Evolutionary conservation across 2,329 filamentous ascomycete species (phyloP).

Genomic region (Colletotrichum spinosum): DNA sequence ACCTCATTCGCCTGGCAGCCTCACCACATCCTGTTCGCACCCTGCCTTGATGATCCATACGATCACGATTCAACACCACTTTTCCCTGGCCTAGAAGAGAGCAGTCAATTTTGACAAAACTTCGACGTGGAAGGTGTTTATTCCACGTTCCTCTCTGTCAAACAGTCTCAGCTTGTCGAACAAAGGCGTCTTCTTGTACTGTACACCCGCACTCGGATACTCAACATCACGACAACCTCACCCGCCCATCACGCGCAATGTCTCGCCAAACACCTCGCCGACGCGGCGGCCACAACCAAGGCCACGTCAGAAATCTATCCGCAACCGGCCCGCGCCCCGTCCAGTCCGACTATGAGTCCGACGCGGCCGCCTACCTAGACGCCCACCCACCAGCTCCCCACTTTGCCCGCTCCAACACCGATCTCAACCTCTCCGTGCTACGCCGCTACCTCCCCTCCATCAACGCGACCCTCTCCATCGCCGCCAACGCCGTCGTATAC

Average conservation of each 20-base stretch:
- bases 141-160: too few species aligned
- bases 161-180: too few species aligned
- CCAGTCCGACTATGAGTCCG: constrained; percentile 74
- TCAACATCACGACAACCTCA: too few species aligned
- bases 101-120: too few species aligned
- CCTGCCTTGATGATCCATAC: too few species aligned
- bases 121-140: too few species aligned
- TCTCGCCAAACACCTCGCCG: constrained; percentile 57
- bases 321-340: constrained; percentile 46
- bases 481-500: constrained; percentile 89
- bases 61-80: constrained; percentile 15
- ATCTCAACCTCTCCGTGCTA: constrained; percentile 89
- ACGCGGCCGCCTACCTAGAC: constrained; percentile 64
- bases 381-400: constrained; percentile 56
- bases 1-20: constrained; percentile 17
- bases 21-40: neutral
- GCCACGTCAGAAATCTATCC: constrained; percentile 55
- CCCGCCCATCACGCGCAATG: constrained; percentile 46
- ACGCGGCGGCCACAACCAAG: constrained; percentile 49
- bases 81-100: too few species aligned
- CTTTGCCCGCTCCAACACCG: constrained; percentile 78
- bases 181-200: too few species aligned
- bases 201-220: too few species aligned
- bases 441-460: constrained; percentile 84
- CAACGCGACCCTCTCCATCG: constrained; percentile 79